phyloP scores from a whole-genome alignment of 108 stramenopile genomes.

The Cyclotella baltica region DNA sequence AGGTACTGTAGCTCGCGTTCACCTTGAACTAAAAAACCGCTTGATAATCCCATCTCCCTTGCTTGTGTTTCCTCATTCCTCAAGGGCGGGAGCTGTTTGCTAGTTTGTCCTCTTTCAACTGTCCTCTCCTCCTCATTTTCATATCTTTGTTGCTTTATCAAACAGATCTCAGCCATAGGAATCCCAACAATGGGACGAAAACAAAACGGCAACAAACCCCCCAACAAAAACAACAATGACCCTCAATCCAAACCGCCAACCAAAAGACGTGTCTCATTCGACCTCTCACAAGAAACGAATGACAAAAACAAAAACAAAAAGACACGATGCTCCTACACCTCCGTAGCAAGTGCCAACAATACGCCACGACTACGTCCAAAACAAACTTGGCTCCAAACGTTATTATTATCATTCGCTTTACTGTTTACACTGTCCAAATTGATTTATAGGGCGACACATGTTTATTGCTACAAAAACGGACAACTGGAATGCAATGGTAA shows the following conservation, averaged over 20 bases:
- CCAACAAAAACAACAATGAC: background rate
- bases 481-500: background rate
- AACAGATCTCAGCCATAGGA: too few relatives aligned
- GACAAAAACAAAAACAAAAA: background rate
- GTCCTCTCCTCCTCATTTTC: too few relatives aligned
- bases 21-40: too few relatives aligned
- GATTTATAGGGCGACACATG: background rate
- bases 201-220: too few relatives aligned
- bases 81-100: too few relatives aligned
- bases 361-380: background rate
- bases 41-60: too few relatives aligned
- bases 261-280: conserved; percentile 4
- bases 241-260: background rate
- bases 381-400: conserved; percentile 7
- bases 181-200: too few relatives aligned
- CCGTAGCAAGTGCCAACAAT: background rate
- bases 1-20: too few relatives aligned
- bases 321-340: background rate
- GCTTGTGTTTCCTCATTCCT: too few relatives aligned
- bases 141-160: too few relatives aligned
- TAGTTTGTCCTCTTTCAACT: too few relatives aligned
- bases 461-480: background rate
- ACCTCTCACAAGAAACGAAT: conserved; percentile 1
- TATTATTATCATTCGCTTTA: background rate
- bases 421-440: conserved; percentile 13